Conservation (phyloP, 2,329 filamentous ascomycete genomes). For the Coniosporium tulheliwenetii region DNA sequence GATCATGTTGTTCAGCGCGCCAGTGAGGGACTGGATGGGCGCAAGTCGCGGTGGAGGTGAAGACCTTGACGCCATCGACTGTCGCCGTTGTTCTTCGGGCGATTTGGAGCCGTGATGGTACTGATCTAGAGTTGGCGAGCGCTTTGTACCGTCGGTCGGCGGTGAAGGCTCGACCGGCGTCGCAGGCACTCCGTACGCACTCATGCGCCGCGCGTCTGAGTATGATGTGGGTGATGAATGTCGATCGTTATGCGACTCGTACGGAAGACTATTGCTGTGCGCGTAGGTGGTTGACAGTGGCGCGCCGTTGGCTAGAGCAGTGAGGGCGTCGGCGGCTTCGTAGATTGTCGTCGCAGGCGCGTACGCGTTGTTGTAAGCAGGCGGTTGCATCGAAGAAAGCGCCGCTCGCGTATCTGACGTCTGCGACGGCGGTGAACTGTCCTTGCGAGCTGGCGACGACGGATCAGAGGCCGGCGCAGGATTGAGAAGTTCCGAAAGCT, state of each 20-base stretch:
- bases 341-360: slow-evolving; percentile 8
- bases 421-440: slow-evolving; percentile 7
- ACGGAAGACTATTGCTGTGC: slow-evolving; percentile 3
- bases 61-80: slow-evolving; percentile 15
- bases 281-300: slow-evolving; percentile 8
- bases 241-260: slow-evolving; percentile 5
- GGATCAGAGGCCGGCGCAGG: slow-evolving; percentile 9
- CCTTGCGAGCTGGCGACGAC: slow-evolving; percentile 5
- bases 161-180: slow-evolving; percentile 23
- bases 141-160: slow-evolving; percentile 15
- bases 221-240: slow-evolving; percentile 9
- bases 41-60: slow-evolving; percentile 21
- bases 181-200: slow-evolving; percentile 17
- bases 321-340: slow-evolving; percentile 23
- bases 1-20: slow-evolving; percentile 5
- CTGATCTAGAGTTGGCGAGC: slow-evolving; percentile 30
- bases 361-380: slow-evolving; percentile 4
- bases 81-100: slow-evolving; percentile 25
- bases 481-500: slow-evolving; percentile 20
- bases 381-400: slow-evolving; percentile 6
- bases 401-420: neutral
- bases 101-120: slow-evolving; percentile 30
- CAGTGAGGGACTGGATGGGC: slow-evolving; percentile 20
- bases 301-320: slow-evolving; percentile 11
- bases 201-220: slow-evolving; percentile 13